A percentile compares a stretch with the other conserved stretches of the same genome.
Conservation (phyloP, 495 filamentous ascomycete genomes). For the Penicillium angulare region DNA sequence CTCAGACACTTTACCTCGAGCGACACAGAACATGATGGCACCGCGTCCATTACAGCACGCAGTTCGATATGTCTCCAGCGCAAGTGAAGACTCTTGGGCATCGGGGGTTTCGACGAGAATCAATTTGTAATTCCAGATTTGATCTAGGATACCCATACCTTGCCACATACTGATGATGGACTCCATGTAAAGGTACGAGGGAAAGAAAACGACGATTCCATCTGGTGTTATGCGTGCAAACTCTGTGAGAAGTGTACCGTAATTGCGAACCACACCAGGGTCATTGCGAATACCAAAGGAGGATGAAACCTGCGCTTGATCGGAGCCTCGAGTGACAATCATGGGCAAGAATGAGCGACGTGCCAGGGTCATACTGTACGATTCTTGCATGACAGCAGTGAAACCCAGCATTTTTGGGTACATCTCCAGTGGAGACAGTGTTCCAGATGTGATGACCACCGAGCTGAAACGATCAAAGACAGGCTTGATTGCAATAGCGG, state of each 20-base stretch:
- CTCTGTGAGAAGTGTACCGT: conserved; percentile 87
- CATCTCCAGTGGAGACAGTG: conserved; percentile 96
- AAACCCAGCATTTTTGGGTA: conserved; percentile 99
- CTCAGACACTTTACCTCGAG: conserved; percentile 94
- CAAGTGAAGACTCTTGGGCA: conserved; percentile 92
- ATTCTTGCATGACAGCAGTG: conserved; percentile 86
- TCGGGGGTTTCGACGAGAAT: conserved; percentile 98
- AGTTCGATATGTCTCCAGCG: conserved; percentile 93
- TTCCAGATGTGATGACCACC: conserved; percentile 98
- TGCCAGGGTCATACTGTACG: conserved; percentile 95
- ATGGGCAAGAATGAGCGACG: conserved; percentile 95
- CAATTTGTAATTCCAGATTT: conserved; percentile 99
- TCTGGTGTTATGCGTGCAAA: conserved; percentile 94
- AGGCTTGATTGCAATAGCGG: conserved; percentile 96
- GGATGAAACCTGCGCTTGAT: conserved; percentile 88
- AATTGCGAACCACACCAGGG: conserved; percentile 90
- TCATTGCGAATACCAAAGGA: conserved; percentile 95
- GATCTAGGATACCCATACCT: conserved; percentile 93
- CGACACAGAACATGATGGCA: conserved; percentile 89
- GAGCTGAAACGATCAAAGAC: conserved; percentile 97
- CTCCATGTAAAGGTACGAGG: conserved; percentile 99
- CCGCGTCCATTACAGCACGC: conserved; percentile 96
- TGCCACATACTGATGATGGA: conserved; percentile 99
- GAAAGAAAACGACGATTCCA: conserved; percentile 98
- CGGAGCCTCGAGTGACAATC: conserved; percentile 92